phyloP scores from a whole-genome alignment of 495 filamentous ascomycete species.

The Glonium stellatum region DNA sequence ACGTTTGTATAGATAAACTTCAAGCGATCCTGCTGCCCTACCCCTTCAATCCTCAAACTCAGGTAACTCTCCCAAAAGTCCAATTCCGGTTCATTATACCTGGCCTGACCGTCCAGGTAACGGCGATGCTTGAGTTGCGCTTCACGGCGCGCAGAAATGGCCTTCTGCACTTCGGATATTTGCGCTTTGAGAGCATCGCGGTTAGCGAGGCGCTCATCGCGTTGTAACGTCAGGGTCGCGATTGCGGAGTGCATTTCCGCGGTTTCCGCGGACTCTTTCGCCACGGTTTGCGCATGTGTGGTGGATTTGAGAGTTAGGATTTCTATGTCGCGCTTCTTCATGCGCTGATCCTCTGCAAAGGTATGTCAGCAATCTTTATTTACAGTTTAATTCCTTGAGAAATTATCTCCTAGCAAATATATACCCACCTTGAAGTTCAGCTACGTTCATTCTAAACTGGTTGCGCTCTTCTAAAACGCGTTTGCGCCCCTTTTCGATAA shows the following conservation, averaged over 20 bases:
- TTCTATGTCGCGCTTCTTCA: conserved; percentile 81
- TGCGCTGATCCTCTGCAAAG: conserved; percentile 74
- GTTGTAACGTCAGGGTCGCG: conserved; percentile 61
- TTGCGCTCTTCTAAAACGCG: conserved; percentile 87
- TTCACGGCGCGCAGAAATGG: conserved; percentile 53
- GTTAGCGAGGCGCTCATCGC: conserved; percentile 63
- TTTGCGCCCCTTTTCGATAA: conserved; percentile 85
- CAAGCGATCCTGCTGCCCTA: conserved; percentile 72
- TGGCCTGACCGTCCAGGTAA: conserved; percentile 67
- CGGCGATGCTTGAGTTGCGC: conserved; percentile 57
- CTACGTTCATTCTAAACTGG: conserved; percentile 82
- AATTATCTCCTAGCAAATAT: conserved; percentile 5
- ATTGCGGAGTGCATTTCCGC: conserved; percentile 82
- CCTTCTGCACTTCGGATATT: conserved; percentile 69
- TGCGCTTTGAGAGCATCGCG: conserved; percentile 69
- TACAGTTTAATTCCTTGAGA: not conserved
- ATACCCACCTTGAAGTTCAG: conserved; percentile 74
- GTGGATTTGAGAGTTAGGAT: conserved; percentile 69
- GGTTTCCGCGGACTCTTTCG: conserved; percentile 81
- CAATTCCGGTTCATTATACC: conserved; percentile 83
- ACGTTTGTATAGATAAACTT: conserved; percentile 90
- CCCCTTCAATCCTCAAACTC: conserved; percentile 82
- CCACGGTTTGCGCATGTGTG: conserved; percentile 69
- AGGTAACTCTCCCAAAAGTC: conserved; percentile 93
- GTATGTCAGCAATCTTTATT: not conserved